Conservation (phyloP, 106 monocot species). For the Acanthochlamys bracteata region DNA sequence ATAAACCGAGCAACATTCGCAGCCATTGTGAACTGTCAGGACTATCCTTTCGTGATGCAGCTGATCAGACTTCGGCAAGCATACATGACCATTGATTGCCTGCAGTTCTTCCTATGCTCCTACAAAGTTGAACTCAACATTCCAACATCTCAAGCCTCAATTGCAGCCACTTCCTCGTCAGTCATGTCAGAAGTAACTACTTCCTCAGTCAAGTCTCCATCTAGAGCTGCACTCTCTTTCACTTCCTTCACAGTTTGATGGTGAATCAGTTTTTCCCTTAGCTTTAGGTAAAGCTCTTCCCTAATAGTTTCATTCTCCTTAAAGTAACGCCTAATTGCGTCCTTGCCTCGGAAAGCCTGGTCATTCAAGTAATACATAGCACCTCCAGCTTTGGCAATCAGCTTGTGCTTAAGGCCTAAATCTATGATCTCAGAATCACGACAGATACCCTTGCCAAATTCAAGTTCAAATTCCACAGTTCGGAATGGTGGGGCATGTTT, state of each 20-base stretch:
- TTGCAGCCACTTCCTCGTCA: constrained; percentile 40
- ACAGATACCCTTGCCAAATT: constrained; percentile 83
- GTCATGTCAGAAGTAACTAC: constrained; percentile 26
- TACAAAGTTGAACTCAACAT: too few relatives aligned
- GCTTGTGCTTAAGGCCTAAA: constrained; percentile 52
- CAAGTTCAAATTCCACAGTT: constrained; percentile 78
- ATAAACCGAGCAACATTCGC: too few relatives aligned
- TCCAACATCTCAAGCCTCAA: constrained; percentile 17
- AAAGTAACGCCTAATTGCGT: constrained; percentile 55
- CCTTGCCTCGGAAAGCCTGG: constrained; percentile 63
- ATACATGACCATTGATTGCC: too few relatives aligned
- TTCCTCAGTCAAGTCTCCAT: constrained; percentile 19
- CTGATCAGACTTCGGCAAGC: too few relatives aligned
- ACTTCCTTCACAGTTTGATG: constrained; percentile 11
- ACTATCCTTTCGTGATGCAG: too few relatives aligned
- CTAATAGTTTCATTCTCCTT: constrained; percentile 34
- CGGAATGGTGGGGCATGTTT: constrained; percentile 97
- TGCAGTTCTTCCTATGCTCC: too few relatives aligned
- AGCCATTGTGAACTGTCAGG: too few relatives aligned
- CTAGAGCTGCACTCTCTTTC: constrained; percentile 12
- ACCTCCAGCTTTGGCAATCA: constrained; percentile 45
- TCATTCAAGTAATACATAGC: constrained; percentile 44
- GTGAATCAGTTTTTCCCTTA: constrained; percentile 42
- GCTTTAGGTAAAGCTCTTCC: constrained; percentile 42
- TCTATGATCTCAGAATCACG: constrained; percentile 73